These are phyloP conservation scores for Agroathelia rolfsii DNA, from an alignment of 1,284 basidiomycete species.

Conservation along the genomic window DNA sequence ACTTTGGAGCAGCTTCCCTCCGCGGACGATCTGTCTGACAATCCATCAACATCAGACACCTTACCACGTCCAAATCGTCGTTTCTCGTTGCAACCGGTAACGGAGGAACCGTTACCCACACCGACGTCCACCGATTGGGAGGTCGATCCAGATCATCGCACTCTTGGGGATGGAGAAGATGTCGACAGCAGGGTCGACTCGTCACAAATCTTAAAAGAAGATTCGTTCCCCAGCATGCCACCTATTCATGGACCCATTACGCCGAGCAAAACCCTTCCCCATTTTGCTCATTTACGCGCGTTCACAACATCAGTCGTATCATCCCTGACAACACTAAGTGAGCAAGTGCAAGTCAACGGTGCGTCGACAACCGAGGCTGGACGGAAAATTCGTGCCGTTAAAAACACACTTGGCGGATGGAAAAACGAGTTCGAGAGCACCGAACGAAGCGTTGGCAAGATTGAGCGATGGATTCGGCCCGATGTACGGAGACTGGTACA, in stretches of 20 bases:
- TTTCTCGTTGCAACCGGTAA: constrained; percentile 6
- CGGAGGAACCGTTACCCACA: constrained; percentile 32
- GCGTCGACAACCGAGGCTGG: constrained; percentile 76
- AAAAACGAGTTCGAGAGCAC: constrained; percentile 72
- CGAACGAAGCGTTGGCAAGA: constrained; percentile 60
- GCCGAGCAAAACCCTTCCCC: constrained; percentile 45
- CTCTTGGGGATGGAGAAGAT: constrained; percentile 38
- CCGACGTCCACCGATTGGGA: constrained; percentile 45
- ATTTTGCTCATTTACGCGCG: constrained; percentile 59
- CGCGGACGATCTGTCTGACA: constrained; percentile 35
- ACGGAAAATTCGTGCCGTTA: constrained; percentile 68
- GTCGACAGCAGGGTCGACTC: constrained; percentile 23
- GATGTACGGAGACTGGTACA: constrained; percentile 62
- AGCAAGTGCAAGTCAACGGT: constrained; percentile 76
- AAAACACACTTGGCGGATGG: constrained; percentile 73
- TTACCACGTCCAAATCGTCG: constrained; percentile 13
- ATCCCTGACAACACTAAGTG: constrained; percentile 70
- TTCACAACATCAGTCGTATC: constrained; percentile 62
- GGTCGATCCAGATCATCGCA: constrained; percentile 39
- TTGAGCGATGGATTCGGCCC: constrained; percentile 61
- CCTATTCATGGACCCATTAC: constrained; percentile 38
- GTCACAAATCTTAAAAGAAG: constrained; percentile 36
- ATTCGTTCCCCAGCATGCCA: constrained; percentile 38
- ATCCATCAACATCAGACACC: constrained; percentile 19
- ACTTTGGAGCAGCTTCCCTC: constrained; percentile 52